phyloP scores from a whole-genome alignment of 2,329 filamentous ascomycete species.

The Phialemonium atrogriseum region DNA sequence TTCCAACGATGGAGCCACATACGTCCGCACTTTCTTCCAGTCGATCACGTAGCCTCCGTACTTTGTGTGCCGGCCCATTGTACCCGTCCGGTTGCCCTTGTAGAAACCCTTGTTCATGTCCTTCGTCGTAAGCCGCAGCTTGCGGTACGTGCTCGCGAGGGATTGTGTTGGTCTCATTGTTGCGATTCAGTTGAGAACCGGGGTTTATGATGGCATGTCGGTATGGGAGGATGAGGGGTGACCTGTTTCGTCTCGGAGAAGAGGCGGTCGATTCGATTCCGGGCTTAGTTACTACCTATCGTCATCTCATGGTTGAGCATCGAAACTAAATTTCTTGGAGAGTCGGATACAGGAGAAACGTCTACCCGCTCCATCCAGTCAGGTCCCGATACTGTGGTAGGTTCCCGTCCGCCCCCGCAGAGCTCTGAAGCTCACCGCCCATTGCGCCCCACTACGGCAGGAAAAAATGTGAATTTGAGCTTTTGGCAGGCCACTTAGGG shows the following conservation, averaged over 20 bases:
- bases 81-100: conserved; percentile 86
- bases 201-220: background rate
- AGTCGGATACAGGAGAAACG: no score
- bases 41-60: conserved; percentile 79
- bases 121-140: conserved; percentile 82
- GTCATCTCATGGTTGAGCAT: no score
- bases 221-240: background rate
- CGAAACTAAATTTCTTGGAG: no score
- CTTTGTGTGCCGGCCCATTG: conserved; percentile 78
- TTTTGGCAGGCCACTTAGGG: background rate
- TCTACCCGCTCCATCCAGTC: no score
- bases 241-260: no score
- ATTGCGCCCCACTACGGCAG: conserved; percentile 10
- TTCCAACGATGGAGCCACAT: conserved; percentile 65
- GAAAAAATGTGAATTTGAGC: no score
- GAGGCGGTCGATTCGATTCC: no score
- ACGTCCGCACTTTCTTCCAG: conserved; percentile 83
- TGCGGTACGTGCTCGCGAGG: conserved; percentile 62
- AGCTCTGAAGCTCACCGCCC: conserved; percentile 8
- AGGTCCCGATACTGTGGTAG: no score
- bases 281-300: no score
- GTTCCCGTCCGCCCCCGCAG: no score
- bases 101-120: conserved; percentile 91
- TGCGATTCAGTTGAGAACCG: conserved; percentile 3
- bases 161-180: conserved; percentile 60